These are phyloP conservation scores for Kuraishia capsulata DNA, from an alignment of 805 yeast genomes.

Conservation along the genomic window DNA sequence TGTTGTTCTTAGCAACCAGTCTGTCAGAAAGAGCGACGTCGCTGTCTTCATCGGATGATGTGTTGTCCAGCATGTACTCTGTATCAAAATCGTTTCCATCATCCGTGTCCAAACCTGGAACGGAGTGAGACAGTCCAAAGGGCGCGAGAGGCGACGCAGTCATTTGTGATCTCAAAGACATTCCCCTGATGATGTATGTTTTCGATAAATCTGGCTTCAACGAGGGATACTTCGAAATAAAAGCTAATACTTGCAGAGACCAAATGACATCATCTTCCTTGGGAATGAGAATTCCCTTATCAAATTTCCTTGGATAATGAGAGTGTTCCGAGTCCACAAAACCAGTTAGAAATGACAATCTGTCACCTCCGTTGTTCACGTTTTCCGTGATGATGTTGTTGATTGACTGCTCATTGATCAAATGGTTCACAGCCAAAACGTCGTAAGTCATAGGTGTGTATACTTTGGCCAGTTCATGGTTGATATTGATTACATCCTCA, in stretches of 20 bases:
- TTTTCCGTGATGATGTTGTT: constrained; percentile 18
- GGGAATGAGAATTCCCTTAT: constrained; percentile 73
- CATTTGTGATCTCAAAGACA: constrained; percentile 38
- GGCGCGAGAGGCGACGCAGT: neutral
- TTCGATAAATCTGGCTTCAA: constrained; percentile 66
- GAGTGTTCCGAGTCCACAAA: neutral
- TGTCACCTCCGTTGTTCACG: constrained; percentile 6
- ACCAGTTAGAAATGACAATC: constrained; percentile 3
- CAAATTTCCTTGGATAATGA: constrained; percentile 38
- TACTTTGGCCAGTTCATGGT: constrained; percentile 11
- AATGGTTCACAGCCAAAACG: constrained; percentile 15
- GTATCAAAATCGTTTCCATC: constrained; percentile 1
- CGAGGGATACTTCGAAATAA: constrained; percentile 83
- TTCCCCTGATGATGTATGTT: constrained; percentile 64
- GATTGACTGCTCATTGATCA: constrained; percentile 16
- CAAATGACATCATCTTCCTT: constrained; percentile 90
- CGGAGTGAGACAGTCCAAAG: neutral
- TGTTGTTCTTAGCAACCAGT: neutral
- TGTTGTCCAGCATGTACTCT: neutral
- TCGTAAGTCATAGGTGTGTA: constrained; percentile 16
- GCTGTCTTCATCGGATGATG: neutral
- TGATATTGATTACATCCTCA: constrained; percentile 12
- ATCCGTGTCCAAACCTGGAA: constrained; percentile 1
- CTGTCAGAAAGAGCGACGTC: neutral
- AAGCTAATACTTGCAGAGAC: constrained; percentile 87